Evolutionary conservation across 1,284 basidiomycete species (phyloP), one percentile per base, ranked within the genome.

Genomic region (Bondarzewia mesenterica): DNA sequence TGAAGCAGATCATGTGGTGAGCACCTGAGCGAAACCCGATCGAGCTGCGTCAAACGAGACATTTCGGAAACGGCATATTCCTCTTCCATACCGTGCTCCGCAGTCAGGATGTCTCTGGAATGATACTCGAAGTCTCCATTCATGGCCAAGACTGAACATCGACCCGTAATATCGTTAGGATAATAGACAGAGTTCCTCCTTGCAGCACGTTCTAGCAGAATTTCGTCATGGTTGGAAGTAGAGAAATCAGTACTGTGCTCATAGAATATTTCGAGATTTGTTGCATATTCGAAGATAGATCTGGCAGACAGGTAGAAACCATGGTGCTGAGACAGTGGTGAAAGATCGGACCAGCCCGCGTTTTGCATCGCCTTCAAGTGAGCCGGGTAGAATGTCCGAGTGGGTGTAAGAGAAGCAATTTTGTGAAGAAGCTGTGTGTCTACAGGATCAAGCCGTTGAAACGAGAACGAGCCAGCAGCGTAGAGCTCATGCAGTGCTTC

Each of bases 401-500:
- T 14, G 0, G 75, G 71, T 7, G 61, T 64, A 1, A 77, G 53
- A 0, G 55, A 42, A 5, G 52, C 49, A 21, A 78, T 73, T 21
- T 58, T 40, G 4, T 44, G 15, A 5, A 77, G 51, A 14, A 74
- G 53, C 1, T 58, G 41, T 2, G 49, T 53, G n/a, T 72, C 67
- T 0, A 57, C 52, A 4, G 26, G 10, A 3, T 49, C 49, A 4
- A 77, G 59, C 7, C 50, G 54, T 52, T 66, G 60, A 48, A 72
- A 72, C 0, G 75, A 71, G 15, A 54, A 58, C 23, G 61, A 71
- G 5, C 58, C 50, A 2, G 71, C 63, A 2, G 70, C 71, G 2
- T 50, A 52, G 4, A 77, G 55, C 16, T 68, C 57, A 27, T 58
- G 54, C 12, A 77, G 51, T 1, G 74, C 75, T 45, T 75, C 68